Percentiles rank a stretch among this genome's conserved stretches.
phyloP scores from a whole-genome alignment of 1,284 basidiomycete genomes.

The Fistulinella cinereoalba region DNA sequence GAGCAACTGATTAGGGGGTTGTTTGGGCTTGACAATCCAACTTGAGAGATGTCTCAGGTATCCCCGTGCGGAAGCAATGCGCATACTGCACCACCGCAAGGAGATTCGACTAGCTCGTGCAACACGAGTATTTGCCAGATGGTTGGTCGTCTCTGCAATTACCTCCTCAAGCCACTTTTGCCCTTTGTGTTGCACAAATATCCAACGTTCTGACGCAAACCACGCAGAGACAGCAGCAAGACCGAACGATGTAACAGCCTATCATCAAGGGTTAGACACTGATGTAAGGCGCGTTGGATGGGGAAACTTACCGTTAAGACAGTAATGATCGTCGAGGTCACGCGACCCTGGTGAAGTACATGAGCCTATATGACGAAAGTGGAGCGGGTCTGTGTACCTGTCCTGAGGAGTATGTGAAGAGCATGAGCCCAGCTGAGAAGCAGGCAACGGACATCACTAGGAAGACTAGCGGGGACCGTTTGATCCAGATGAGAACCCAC shows the following conservation, averaged over 20 bases:
- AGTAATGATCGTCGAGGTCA: constrained; percentile 66
- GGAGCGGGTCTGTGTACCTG: too few species aligned
- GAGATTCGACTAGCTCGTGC: constrained; percentile 29
- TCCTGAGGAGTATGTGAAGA: constrained; percentile 49
- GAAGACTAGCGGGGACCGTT: constrained; percentile 54
- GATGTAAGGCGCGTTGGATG: neutral
- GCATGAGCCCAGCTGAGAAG: constrained; percentile 53
- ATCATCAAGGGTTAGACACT: neutral
- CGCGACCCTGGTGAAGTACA: constrained; percentile 39
- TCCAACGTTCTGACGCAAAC: constrained; percentile 74
- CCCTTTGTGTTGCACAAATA: constrained; percentile 63
- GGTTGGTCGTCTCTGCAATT: constrained; percentile 47
- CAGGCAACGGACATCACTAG: constrained; percentile 55
- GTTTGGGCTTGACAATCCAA: constrained; percentile 31
- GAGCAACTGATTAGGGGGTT: constrained; percentile 21
- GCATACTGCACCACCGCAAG: constrained; percentile 21
- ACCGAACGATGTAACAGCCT: constrained; percentile 62
- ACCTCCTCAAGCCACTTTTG: constrained; percentile 73
- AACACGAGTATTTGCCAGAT: constrained; percentile 41
- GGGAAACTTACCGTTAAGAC: constrained; percentile 53
- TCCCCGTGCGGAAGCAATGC: constrained; percentile 17
- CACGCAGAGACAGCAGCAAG: constrained; percentile 75
- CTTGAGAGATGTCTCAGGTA: constrained; percentile 22
- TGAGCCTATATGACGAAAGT: too few species aligned
- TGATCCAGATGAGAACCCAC: constrained; percentile 51